Percentiles rank a stretch among this genome's conserved stretches.
Evolutionary conservation across 768 basidiomycete genomes (phyloP).

Genomic region (Suillus americanus): DNA sequence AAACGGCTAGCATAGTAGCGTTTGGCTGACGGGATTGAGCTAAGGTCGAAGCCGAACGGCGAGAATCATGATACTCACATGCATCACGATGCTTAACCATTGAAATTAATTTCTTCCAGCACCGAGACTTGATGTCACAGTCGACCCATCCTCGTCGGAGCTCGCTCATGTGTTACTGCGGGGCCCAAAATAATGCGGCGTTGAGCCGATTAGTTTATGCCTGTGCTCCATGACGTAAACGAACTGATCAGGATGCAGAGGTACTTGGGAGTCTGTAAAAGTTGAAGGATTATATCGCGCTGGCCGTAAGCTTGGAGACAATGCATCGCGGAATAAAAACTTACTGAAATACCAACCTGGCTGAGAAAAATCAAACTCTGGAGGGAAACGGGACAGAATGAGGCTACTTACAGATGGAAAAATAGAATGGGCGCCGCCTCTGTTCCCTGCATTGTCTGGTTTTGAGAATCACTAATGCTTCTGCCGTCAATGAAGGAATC

Average conservation of each 20-base stretch:
- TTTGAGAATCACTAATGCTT: neutral
- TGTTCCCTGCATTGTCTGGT: neutral
- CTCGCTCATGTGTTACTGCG: slow-evolving; percentile 18
- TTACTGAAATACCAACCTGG: slow-evolving; percentile 44
- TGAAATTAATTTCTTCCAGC: slow-evolving; percentile 4
- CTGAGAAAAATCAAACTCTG: slow-evolving; percentile 19
- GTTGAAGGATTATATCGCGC: too few relatives aligned
- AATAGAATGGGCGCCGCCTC: neutral
- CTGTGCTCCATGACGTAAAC: slow-evolving; percentile 22
- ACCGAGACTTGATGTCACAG: neutral
- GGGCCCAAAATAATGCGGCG: slow-evolving; percentile 23
- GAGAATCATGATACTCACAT: slow-evolving; percentile 15
- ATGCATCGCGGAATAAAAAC: slow-evolving; percentile 5
- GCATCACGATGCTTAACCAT: slow-evolving; percentile 16
- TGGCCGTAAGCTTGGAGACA: neutral
- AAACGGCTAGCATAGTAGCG: slow-evolving; percentile 1
- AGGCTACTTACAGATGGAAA: slow-evolving; percentile 1
- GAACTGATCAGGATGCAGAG: slow-evolving; percentile 43
- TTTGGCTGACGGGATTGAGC: neutral
- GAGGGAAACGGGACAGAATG: neutral
- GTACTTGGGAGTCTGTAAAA: slow-evolving; percentile 45
- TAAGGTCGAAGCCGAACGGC: neutral
- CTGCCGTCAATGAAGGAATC: neutral
- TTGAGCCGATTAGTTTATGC: slow-evolving; percentile 11
- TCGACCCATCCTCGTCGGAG: slow-evolving; percentile 9